Evolutionary conservation across 495 filamentous ascomycete species (phyloP).

Genomic region (Alectoria sarmentosa): DNA sequence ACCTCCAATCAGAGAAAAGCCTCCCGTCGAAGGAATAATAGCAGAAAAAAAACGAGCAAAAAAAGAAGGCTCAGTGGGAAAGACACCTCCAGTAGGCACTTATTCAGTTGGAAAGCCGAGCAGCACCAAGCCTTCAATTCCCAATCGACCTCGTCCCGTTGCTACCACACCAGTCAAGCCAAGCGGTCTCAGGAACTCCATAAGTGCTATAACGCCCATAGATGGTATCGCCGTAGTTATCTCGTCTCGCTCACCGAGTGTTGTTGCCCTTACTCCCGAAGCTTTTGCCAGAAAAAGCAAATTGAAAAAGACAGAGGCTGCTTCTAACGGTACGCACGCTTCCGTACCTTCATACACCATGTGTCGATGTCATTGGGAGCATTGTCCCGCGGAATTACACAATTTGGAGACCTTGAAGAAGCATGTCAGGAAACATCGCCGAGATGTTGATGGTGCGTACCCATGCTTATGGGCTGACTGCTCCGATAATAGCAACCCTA

Average conservation of each 20-base stretch:
- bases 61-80: background rate
- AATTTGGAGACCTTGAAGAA: conserved; percentile 63
- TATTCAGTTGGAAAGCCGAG: background rate
- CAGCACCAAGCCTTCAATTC: background rate
- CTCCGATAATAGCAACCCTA: conserved; percentile 20
- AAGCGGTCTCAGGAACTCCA: conserved; percentile 20
- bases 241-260: conserved; percentile 24
- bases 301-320: background rate
- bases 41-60: background rate
- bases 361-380: conserved; percentile 56
- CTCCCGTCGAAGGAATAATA: no score
- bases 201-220: conserved; percentile 12
- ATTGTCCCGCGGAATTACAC: conserved; percentile 64
- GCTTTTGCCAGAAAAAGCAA: background rate
- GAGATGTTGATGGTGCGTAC: conserved; percentile 14
- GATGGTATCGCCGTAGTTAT: conserved; percentile 24
- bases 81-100: background rate
- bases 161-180: conserved; percentile 14
- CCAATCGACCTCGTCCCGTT: conserved; percentile 1
- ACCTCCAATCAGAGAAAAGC: no score
- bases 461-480: conserved; percentile 46
- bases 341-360: conserved; percentile 34
- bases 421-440: conserved; percentile 54
- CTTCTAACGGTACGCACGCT: conserved; percentile 6
- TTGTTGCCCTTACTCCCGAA: conserved; percentile 13